phyloP scores from a whole-genome alignment of 805 yeast genomes.

The Yamadazyma tumulicola region DNA sequence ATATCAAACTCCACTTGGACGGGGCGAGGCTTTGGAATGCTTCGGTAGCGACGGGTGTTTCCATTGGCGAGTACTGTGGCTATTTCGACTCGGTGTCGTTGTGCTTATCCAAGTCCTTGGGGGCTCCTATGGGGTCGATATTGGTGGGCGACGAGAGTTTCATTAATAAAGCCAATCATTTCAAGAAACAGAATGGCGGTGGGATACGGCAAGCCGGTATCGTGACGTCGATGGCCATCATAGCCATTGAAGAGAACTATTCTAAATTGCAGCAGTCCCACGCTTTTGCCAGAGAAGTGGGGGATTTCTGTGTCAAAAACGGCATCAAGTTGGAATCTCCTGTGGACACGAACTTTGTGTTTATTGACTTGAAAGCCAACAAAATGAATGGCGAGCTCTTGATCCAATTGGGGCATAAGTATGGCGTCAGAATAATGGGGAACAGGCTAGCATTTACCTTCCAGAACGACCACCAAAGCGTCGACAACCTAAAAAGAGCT shows the following conservation, averaged over 20 bases:
- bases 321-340: conserved; percentile 34
- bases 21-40: conserved; percentile 47
- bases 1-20: conserved; percentile 38
- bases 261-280: conserved; percentile 30
- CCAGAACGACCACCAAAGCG: conserved; percentile 30
- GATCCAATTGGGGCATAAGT: conserved; percentile 44
- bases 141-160: conserved; percentile 31
- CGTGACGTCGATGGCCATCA: conserved; percentile 38
- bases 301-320: conserved; percentile 23
- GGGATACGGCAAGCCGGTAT: conserved; percentile 43
- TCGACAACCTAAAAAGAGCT: conserved; percentile 41
- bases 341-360: conserved; percentile 40
- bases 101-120: conserved; percentile 40
- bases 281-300: conserved; percentile 32
- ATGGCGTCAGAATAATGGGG: conserved; percentile 64
- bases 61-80: conserved; percentile 36
- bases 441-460: conserved; percentile 80
- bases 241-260: conserved; percentile 39
- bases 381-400: conserved; percentile 26
- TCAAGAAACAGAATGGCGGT: conserved; percentile 43
- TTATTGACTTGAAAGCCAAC: conserved; percentile 30
- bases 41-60: conserved; percentile 35
- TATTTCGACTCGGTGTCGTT: conserved; percentile 41
- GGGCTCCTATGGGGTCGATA: conserved; percentile 44
- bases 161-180: conserved; percentile 41